Evolutionary conservation across 805 yeast genomes (phyloP).

Genomic region (Candida hungchunana): DNA sequence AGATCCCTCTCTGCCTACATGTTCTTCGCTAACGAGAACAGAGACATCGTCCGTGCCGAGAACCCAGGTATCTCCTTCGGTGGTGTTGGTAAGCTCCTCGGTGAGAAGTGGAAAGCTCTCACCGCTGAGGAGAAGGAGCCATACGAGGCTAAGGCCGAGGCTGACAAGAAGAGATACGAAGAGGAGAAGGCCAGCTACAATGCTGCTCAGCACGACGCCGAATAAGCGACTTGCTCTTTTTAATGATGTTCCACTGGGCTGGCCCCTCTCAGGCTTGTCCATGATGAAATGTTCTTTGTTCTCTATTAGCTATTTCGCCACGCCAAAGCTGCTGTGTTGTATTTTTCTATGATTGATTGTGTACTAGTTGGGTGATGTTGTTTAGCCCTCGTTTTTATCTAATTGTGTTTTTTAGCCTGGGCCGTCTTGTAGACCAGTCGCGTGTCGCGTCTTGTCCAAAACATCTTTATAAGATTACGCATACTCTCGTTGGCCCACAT

Average conservation of each 20-base stretch:
- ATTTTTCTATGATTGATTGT: constrained; percentile 8
- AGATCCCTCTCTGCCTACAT: constrained; percentile 97
- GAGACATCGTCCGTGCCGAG: constrained; percentile 93
- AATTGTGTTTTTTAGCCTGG: not conserved
- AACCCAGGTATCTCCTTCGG: constrained; percentile 96
- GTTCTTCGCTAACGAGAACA: constrained; percentile 97
- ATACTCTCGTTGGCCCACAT: not conserved
- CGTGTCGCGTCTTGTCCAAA: too few species aligned
- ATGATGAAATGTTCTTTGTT: constrained; percentile 2
- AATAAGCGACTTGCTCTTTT: not conserved
- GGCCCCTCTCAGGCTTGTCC: too few species aligned
- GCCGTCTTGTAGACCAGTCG: too few species aligned
- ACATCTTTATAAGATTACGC: too few species aligned
- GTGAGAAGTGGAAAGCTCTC: constrained; percentile 95
- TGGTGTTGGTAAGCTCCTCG: constrained; percentile 90
- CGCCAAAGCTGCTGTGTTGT: constrained; percentile 1
- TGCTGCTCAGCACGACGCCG: constrained; percentile 16
- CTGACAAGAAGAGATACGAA: constrained; percentile 97
- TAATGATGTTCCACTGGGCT: too few species aligned
- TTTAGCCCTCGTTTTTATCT: constrained; percentile 1
- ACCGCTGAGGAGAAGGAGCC: constrained; percentile 79
- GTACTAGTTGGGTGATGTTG: constrained; percentile 1
- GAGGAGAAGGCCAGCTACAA: constrained; percentile 84
- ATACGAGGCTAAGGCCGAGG: constrained; percentile 88
- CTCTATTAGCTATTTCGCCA: not conserved